phyloP scores from a whole-genome alignment of 495 filamentous ascomycete genomes.

The Hypoxylon intermedium region DNA sequence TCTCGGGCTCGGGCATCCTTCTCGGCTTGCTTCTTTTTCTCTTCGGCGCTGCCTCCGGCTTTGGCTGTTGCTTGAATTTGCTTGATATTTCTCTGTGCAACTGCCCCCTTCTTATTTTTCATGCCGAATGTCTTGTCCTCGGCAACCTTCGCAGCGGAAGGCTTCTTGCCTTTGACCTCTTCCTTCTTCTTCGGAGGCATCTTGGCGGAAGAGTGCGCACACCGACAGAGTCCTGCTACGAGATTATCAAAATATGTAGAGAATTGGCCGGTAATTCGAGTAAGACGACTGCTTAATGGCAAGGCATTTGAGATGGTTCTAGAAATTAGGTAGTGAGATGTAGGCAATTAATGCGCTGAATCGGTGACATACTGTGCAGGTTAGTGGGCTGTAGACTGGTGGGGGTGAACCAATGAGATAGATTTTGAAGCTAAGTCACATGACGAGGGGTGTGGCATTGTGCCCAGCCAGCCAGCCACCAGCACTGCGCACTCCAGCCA shows the following conservation, averaged over 20 bases:
- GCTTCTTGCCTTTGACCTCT: conserved; percentile 68
- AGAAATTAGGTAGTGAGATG: conserved; percentile 7
- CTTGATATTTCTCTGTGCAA: conserved; percentile 86
- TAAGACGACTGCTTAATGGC: neutral
- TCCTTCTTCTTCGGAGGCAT: conserved; percentile 93
- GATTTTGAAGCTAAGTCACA: conserved; percentile 16
- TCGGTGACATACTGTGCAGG: conserved; percentile 7
- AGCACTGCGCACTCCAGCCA: conserved; percentile 18
- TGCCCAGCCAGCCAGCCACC: conserved; percentile 1
- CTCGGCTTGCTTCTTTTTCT: conserved; percentile 89
- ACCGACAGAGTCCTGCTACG: neutral
- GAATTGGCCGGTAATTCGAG: neutral
- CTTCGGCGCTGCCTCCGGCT: conserved; percentile 75
- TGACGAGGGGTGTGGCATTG: conserved; percentile 4
- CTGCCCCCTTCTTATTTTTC: conserved; percentile 99
- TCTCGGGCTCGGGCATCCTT: conserved; percentile 84
- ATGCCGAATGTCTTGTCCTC: conserved; percentile 99
- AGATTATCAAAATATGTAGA: no score
- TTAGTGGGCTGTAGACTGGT: conserved; percentile 32
- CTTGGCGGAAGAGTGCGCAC: conserved; percentile 45
- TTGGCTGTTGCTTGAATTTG: conserved; percentile 75
- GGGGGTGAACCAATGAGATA: conserved; percentile 20
- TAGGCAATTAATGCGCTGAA: conserved; percentile 19
- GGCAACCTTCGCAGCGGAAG: conserved; percentile 69
- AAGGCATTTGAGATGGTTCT: neutral